Percentiles rank a stretch among this genome's conserved stretches.
These are phyloP conservation scores for Tricholoma bakamatsutake DNA, from an alignment of 768 basidiomycete species.

Conservation along the genomic window DNA sequence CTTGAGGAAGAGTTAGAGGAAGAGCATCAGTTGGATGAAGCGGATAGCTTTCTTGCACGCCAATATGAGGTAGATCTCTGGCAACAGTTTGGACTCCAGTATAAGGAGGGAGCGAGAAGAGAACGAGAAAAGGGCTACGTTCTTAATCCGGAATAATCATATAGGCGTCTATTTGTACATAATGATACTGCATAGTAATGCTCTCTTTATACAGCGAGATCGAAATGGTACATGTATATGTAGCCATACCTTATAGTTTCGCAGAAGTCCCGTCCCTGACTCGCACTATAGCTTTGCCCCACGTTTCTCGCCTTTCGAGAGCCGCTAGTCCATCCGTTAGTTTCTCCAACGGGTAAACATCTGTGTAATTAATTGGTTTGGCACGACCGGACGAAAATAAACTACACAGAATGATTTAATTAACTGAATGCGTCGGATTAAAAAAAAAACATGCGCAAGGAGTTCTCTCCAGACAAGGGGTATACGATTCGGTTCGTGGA, in stretches of 20 bases:
- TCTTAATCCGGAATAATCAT: not conserved
- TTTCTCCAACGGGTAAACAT: conserved; percentile 62
- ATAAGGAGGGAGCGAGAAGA: too few relatives aligned
- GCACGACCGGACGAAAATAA: conserved; percentile 62
- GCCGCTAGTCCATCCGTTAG: conserved; percentile 66
- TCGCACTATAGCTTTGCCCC: conserved; percentile 82
- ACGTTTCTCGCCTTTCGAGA: conserved; percentile 79
- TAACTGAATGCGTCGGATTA: not conserved
- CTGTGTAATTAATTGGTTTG: conserved; percentile 65
- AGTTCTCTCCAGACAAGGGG: conserved; percentile 68
- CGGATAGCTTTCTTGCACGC: conserved; percentile 26
- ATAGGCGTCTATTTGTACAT: not conserved
- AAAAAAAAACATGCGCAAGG: conserved; percentile 40
- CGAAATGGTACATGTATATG: not conserved
- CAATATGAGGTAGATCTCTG: conserved; percentile 38
- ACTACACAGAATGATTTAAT: conserved; percentile 27
- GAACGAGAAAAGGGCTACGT: not conserved
- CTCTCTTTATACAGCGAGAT: not conserved
- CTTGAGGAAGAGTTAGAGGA: conserved; percentile 33
- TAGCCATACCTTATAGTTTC: conserved; percentile 10
- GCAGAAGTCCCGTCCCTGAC: conserved; percentile 31
- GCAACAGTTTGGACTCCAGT: conserved; percentile 20
- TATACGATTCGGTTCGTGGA: conserved; percentile 60
- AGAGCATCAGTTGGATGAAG: conserved; percentile 35
- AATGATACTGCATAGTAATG: not conserved